Evolutionary conservation across 73 alveolate genomes (phyloP), one percentile per base, ranked within the genome.

Genomic region (Paramecium primaurelia): DNA sequence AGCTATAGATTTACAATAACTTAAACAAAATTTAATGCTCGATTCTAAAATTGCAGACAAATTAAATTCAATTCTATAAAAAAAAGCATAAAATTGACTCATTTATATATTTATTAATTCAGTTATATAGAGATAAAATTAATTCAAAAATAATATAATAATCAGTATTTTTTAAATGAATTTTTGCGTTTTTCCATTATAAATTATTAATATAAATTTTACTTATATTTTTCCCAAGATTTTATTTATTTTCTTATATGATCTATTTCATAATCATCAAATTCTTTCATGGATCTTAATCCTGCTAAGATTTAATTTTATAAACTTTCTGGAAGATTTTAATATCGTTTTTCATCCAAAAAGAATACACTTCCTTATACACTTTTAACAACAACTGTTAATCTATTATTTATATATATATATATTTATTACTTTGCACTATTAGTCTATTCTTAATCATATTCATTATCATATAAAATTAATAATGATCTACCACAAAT

Each of bases 11-110:
- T 12, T 45, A 20, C 22, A 20, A 8, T 25, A 20, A 9, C 42
- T 80, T 9, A 80, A 80, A 49, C 8, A 80, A 47, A 20, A 80
- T 16, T 28, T 80, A 49, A 80, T 80, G 91, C 58, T 80, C 1
- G 91, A 80, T 49, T 80, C 71, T 11, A 80, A 80, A 42, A 80
- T 80, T 25, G 71, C 91, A 25, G 73, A 80, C 34, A 80, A 80
- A 80, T 80, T 80, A 47, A 47, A 80, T 26, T 40, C 91, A 7
- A 80, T 80, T 25, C 77, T 80, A 49, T 20, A 80, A 45, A 80
- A 80, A 49, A 80, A 80, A 64, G 84, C 84, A 30, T 25, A 32
- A 64, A 64, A 64, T 64, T 64, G 84, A 64, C 47, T 64, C 44
- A 60, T 32, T 12, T 64, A 59, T 59, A 32, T 64, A 64, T 64